These are phyloP conservation scores for Canavalia gladiata DNA, from an alignment of 306 rosid genomes.

Conservation along the genomic window DNA sequence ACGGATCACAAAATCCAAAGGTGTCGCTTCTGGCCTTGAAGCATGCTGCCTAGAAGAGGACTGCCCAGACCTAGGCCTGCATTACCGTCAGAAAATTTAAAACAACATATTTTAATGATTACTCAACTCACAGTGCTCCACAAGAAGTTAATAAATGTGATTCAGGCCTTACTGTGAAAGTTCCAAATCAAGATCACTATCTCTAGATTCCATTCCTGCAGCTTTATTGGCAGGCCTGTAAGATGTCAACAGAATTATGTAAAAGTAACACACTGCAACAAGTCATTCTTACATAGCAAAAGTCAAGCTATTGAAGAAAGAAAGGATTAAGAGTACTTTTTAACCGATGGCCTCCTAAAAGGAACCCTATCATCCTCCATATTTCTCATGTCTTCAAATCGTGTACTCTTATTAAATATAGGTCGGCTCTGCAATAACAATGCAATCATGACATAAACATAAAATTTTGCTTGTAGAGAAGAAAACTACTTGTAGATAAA, in stretches of 20 bases:
- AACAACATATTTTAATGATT: constrained; percentile 11
- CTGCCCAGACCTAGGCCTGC: constrained; percentile 88
- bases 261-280: constrained; percentile 25
- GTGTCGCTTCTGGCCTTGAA: constrained; percentile 95
- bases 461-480: background rate
- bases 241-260: constrained; percentile 40
- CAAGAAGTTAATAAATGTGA: constrained; percentile 18
- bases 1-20: constrained; percentile 91
- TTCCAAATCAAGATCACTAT: constrained; percentile 93
- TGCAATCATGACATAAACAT: constrained; percentile 11
- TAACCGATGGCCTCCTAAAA: constrained; percentile 73
- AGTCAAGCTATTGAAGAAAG: background rate
- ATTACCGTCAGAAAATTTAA: constrained; percentile 41
- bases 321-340: constrained; percentile 62
- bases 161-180: constrained; percentile 75
- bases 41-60: constrained; percentile 87
- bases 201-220: constrained; percentile 89
- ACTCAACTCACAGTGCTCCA: constrained; percentile 20
- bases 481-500: background rate
- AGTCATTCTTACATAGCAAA: background rate
- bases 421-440: constrained; percentile 86
- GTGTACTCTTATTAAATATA: constrained; percentile 91
- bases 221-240: constrained; percentile 78
- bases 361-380: constrained; percentile 85
- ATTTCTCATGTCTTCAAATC: constrained; percentile 94